Evolutionary conservation across 2,329 filamentous ascomycete genomes (phyloP).

Genomic region (Calonectria fujianensis): DNA sequence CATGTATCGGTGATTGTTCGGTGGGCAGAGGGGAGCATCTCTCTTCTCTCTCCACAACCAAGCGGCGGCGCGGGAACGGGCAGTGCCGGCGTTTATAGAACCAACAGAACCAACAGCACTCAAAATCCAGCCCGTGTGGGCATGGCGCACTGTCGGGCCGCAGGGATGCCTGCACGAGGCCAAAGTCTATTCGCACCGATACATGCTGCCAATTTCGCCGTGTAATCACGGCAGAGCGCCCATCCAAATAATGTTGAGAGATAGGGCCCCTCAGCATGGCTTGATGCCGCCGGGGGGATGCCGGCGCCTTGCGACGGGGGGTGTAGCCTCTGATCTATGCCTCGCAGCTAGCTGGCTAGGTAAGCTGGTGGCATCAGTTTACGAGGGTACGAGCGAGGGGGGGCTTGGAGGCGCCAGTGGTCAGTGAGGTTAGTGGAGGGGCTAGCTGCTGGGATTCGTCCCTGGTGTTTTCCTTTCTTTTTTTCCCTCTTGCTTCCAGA

Average conservation of each 20-base stretch:
- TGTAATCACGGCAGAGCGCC: constrained; percentile 25
- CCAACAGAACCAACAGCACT: constrained; percentile 21
- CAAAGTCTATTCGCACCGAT: constrained; percentile 20
- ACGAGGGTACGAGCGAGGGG: not conserved
- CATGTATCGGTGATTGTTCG: not conserved
- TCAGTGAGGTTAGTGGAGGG: not conserved
- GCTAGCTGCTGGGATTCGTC: not conserved
- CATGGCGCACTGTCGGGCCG: constrained; percentile 12
- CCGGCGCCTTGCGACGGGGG: not conserved
- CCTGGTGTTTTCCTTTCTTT: not conserved
- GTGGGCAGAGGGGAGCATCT: constrained; percentile 2
- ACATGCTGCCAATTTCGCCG: constrained; percentile 16
- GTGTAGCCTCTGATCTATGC: not conserved
- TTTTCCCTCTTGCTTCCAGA: constrained; percentile 2
- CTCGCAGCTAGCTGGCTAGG: not conserved
- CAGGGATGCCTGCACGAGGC: constrained; percentile 17
- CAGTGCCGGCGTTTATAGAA: constrained; percentile 20
- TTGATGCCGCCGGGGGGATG: constrained; percentile 7
- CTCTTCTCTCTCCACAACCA: constrained; percentile 11
- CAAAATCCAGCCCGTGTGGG: constrained; percentile 19
- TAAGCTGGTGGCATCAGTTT: not conserved
- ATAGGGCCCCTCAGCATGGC: not conserved
- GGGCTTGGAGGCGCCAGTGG: too few species aligned
- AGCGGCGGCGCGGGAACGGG: constrained; percentile 22
- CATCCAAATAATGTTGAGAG: constrained; percentile 20